A percentile compares a stretch with the other conserved stretches of the same genome.
Conservation (phyloP, 2,329 filamentous ascomycete genomes). For the Epichloe scottii region DNA sequence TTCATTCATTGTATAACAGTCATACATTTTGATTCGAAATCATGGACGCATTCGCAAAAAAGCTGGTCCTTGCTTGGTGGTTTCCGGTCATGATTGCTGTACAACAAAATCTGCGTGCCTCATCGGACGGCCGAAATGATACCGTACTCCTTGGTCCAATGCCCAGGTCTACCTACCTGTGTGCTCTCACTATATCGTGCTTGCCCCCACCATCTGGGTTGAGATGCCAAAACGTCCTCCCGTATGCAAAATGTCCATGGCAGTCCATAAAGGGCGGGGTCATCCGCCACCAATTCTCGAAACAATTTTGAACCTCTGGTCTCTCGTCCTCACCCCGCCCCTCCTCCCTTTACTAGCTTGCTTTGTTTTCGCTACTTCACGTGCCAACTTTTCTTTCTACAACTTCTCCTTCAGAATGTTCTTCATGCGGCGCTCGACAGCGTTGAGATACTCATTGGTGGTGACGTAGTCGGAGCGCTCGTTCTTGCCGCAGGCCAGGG, state of each 20-base stretch:
- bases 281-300: background rate
- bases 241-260: background rate
- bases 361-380: background rate
- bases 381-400: constrained; percentile 24
- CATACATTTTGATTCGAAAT: background rate
- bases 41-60: background rate
- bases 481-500: constrained; percentile 85
- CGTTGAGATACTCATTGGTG: constrained; percentile 80
- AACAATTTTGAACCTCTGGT: background rate
- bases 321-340: no score
- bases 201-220: background rate
- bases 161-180: background rate
- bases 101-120: background rate
- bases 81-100: background rate
- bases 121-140: background rate
- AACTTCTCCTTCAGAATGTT: constrained; percentile 65
- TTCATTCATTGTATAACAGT: background rate
- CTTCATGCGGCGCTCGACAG: constrained; percentile 85
- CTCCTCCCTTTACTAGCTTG: background rate
- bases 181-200: background rate
- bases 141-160: background rate
- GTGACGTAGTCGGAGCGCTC: constrained; percentile 78
- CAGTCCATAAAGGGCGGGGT: background rate
- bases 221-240: background rate
- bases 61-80: background rate